Conservation (phyloP, 2,329 filamentous ascomycete genomes). For the Coniochaeta pulveracea region DNA sequence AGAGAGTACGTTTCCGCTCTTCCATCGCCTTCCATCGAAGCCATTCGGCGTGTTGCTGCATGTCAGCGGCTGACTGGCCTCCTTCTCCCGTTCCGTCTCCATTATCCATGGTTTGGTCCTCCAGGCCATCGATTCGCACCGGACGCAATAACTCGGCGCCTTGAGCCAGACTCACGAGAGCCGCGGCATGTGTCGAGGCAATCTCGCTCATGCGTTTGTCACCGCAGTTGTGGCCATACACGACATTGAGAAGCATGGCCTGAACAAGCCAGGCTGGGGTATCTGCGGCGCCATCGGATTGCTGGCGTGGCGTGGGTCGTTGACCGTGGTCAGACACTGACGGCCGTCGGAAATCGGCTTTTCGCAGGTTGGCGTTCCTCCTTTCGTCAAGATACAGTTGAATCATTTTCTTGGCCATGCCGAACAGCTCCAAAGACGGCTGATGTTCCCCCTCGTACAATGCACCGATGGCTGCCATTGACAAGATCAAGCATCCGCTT, state of each 20-base stretch:
- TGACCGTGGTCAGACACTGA: slow-evolving; percentile 32
- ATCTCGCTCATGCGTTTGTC: slow-evolving; percentile 87
- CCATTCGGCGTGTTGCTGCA: slow-evolving; percentile 65
- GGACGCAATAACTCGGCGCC: slow-evolving; percentile 62
- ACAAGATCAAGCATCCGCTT: slow-evolving; percentile 75
- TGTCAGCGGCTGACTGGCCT: slow-evolving; percentile 28
- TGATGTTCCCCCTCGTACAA: slow-evolving; percentile 78
- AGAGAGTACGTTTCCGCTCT: slow-evolving; percentile 87
- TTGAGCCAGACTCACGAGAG: slow-evolving; percentile 80
- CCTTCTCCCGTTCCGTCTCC: slow-evolving; percentile 38
- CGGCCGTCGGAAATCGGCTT: slow-evolving; percentile 44
- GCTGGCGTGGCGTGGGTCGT: slow-evolving; percentile 25
- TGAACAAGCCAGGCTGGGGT: slow-evolving; percentile 93
- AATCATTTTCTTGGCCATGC: slow-evolving; percentile 92
- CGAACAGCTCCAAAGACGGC: slow-evolving; percentile 76
- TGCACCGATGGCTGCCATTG: slow-evolving; percentile 64
- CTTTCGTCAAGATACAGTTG: slow-evolving; percentile 85
- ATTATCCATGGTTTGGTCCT: slow-evolving; percentile 46
- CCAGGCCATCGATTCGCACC: slow-evolving; percentile 29
- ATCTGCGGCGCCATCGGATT: slow-evolving; percentile 51
- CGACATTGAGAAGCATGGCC: slow-evolving; percentile 90
- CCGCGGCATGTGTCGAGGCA: slow-evolving; percentile 82
- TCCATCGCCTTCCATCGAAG: slow-evolving; percentile 78
- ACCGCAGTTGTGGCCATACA: slow-evolving; percentile 90
- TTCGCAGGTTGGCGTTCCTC: slow-evolving; percentile 70